phyloP scores from a whole-genome alignment of 805 yeast genomes.

The Schwanniomyces occidentalis region DNA sequence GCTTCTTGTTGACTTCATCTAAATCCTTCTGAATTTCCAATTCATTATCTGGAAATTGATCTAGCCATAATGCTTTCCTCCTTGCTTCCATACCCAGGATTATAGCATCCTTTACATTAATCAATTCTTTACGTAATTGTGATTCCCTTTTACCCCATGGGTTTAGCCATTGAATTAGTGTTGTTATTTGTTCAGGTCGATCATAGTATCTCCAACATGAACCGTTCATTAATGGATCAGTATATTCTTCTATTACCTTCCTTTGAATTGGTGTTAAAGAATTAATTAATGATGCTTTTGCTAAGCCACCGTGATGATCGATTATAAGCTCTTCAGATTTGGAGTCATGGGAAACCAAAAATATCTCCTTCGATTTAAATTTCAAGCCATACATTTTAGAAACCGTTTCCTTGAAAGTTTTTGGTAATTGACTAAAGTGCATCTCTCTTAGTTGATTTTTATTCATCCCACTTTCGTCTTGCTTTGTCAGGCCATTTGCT shows the following conservation, averaged over 20 bases:
- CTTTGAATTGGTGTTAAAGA: conserved; percentile 45
- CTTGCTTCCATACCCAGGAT: conserved; percentile 58
- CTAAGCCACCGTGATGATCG: conserved; percentile 20
- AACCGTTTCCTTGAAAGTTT: conserved; percentile 22
- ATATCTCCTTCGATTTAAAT: conserved; percentile 23
- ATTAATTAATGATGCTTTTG: conserved; percentile 4
- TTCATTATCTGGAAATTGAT: conserved; percentile 40
- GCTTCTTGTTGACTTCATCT: conserved; percentile 26
- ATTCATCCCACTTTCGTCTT: too few species aligned
- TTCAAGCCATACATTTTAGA: conserved; percentile 26
- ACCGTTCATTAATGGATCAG: conserved; percentile 52
- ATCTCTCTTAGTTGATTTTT: too few species aligned
- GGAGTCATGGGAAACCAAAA: conserved; percentile 4
- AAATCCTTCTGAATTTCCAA: conserved; percentile 40
- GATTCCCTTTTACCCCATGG: conserved; percentile 76
- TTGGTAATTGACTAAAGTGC: conserved; percentile 25
- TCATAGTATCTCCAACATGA: conserved; percentile 75
- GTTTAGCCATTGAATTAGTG: conserved; percentile 64
- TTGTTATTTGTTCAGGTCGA: conserved; percentile 53
- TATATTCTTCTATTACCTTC: conserved; percentile 67
- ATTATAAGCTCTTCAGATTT: conserved; percentile 8
- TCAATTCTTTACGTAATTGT: conserved; percentile 60
- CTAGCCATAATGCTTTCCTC: conserved; percentile 51
- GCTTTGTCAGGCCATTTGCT: too few species aligned
- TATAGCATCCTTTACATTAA: conserved; percentile 52